Evolutionary conservation across 2,329 filamentous ascomycete species (phyloP).

Genomic region (Clarireedia paspali): DNA sequence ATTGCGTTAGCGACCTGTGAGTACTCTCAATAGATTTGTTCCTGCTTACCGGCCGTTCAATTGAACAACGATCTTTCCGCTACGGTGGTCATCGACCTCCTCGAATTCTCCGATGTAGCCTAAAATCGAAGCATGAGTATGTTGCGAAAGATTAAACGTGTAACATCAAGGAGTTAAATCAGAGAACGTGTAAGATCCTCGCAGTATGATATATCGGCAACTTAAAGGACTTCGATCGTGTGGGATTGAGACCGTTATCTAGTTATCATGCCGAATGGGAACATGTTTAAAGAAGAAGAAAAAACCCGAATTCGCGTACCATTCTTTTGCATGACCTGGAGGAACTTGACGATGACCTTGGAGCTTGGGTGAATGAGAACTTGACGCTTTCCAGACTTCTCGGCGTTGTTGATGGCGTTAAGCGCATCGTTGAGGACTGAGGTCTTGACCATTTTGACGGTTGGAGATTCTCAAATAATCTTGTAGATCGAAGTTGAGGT

Average conservation of each 20-base stretch:
- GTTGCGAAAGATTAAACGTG: conserved; percentile 95
- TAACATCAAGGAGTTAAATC: conserved; percentile 64
- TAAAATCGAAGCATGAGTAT: conserved; percentile 55
- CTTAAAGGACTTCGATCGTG: conserved; percentile 99
- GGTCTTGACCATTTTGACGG: conserved; percentile 96
- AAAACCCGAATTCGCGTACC: conserved; percentile 52
- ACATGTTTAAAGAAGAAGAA: conserved; percentile 8
- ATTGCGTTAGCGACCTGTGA: not conserved
- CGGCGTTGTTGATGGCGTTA: conserved; percentile 99
- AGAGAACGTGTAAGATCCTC: conserved; percentile 98
- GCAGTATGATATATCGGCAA: conserved; percentile 90
- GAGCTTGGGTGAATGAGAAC: conserved; percentile 95
- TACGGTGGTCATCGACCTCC: conserved; percentile 98
- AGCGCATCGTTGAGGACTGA: conserved; percentile 99
- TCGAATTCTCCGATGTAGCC: conserved; percentile 99
- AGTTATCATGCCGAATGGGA: conserved; percentile 98
- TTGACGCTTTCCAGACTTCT: conserved; percentile 99
- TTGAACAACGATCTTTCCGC: conserved; percentile 99
- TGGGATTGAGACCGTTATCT: conserved; percentile 80
- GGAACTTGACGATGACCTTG: conserved; percentile 99
- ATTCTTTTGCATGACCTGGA: conserved; percentile 98
- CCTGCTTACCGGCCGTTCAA: conserved; percentile 74
- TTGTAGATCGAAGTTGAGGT: conserved; percentile 54
- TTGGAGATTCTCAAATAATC: conserved; percentile 69
- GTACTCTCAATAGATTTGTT: not conserved